Evolutionary conservation across 257 asterid genomes (phyloP).

Genomic region (Gynochthodes officinalis): DNA sequence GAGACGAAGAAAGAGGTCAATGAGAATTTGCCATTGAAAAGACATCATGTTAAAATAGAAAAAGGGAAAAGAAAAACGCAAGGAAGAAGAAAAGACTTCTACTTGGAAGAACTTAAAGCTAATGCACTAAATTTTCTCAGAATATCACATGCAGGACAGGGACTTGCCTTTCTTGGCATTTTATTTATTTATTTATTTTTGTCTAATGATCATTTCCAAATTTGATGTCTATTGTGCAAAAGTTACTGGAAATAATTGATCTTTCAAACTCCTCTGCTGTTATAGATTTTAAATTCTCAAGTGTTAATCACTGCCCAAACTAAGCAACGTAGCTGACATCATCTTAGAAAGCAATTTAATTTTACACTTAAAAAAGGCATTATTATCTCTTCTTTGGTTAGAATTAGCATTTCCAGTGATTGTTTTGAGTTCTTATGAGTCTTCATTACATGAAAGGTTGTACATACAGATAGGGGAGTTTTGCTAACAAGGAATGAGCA

Average conservation of each 20-base stretch:
- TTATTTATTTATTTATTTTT: not conserved
- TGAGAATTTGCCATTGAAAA: not conserved
- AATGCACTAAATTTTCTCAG: not conserved
- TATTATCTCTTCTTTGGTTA: not conserved
- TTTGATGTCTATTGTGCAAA: not conserved
- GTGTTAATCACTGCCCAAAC: not conserved
- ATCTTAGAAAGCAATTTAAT: not conserved
- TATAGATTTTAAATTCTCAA: not conserved
- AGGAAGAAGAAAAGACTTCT: not conserved
- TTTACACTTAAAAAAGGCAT: not conserved
- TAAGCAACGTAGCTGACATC: not conserved
- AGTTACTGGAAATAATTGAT: not conserved
- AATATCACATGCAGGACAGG: not conserved
- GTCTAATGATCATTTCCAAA: not conserved
- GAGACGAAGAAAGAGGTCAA: not conserved
- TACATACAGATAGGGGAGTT: constrained; percentile 75
- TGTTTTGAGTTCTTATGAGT: not conserved
- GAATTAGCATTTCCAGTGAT: not conserved
- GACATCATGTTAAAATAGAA: too few relatives aligned
- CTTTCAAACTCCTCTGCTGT: not conserved
- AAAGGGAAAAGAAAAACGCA: too few relatives aligned
- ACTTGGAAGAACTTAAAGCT: not conserved
- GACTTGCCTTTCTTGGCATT: not conserved
- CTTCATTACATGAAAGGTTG: constrained; percentile 37
- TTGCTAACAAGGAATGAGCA: constrained; percentile 53